Evolutionary conservation across 805 yeast genomes (phyloP).

Genomic region (Starmerella potacharoeniae): DNA sequence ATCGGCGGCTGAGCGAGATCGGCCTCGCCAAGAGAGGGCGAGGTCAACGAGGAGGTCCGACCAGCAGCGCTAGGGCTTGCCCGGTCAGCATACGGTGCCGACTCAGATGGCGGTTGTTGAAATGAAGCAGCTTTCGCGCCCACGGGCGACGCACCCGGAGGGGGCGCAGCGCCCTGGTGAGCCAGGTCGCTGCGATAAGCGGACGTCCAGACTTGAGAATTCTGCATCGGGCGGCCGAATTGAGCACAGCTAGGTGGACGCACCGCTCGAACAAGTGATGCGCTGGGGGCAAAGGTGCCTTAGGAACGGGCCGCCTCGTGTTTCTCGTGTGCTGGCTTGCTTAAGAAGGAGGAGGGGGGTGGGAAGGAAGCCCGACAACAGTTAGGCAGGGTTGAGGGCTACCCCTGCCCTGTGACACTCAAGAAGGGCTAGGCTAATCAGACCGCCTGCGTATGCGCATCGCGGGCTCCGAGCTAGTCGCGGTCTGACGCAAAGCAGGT

Average conservation of each 20-base stretch:
- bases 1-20: neutral
- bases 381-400: neutral
- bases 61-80: neutral
- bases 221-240: conserved; percentile 8
- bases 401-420: conserved; percentile 1
- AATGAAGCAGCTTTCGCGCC: neutral
- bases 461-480: no score
- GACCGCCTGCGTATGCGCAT: neutral
- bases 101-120: neutral
- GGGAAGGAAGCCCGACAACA: neutral
- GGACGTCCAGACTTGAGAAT: conserved; percentile 13
- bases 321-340: neutral
- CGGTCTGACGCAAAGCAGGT: no score
- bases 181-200: neutral
- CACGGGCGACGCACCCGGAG: neutral
- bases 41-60: neutral
- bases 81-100: neutral
- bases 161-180: neutral
- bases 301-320: neutral
- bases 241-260: neutral
- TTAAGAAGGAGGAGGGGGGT: neutral
- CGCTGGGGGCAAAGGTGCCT: neutral
- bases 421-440: neutral
- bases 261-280: neutral
- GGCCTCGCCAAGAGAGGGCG: neutral